phyloP scores from a whole-genome alignment of 139 green algal species.

The Dunaliella primolecta region DNA sequence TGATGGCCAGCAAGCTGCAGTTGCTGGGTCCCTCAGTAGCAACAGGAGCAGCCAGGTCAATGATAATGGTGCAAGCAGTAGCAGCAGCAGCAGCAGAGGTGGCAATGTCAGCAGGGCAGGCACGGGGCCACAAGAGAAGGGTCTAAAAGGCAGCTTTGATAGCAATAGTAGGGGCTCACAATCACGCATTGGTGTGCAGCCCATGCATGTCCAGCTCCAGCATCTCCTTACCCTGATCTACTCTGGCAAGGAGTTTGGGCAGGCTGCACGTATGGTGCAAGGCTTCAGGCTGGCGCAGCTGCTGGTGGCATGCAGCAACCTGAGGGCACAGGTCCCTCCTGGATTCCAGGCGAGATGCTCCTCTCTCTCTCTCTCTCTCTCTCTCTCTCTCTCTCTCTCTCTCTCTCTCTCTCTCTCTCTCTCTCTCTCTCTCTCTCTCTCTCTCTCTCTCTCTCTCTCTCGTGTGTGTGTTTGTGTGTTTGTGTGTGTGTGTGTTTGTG shows the following conservation, averaged over 20 bases:
- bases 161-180: background rate
- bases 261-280: background rate
- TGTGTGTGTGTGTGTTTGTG: no score
- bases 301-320: background rate
- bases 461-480: no score
- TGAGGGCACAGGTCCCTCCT: background rate
- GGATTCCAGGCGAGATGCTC: background rate
- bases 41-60: background rate
- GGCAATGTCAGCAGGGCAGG: background rate
- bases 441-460: no score
- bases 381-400: no score
- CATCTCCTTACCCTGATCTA: background rate
- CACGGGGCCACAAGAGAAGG: no score
- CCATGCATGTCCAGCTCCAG: background rate
- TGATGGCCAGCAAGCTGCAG: background rate
- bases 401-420: no score
- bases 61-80: background rate
- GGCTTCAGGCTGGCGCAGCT: background rate
- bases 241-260: background rate
- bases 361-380: no score
- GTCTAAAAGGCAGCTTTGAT: background rate
- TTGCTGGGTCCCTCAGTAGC: background rate
- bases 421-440: no score
- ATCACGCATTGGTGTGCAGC: background rate
- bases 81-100: constrained; percentile 4